These are phyloP conservation scores for Neurospora hispaniola DNA, from an alignment of 495 filamentous ascomycete species.

Conservation along the genomic window DNA sequence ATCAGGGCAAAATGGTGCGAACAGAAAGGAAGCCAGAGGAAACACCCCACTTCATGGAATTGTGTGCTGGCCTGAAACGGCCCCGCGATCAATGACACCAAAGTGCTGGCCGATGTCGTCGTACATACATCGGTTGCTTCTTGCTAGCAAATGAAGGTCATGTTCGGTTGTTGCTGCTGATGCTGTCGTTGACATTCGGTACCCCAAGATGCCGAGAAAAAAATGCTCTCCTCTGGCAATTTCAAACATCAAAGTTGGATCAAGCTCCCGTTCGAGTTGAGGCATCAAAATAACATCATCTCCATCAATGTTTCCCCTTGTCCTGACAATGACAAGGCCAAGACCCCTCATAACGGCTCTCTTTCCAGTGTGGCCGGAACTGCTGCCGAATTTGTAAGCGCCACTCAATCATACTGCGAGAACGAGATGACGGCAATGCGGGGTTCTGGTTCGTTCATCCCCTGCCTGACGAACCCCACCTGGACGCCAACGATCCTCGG, in stretches of 20 bases:
- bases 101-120: background rate
- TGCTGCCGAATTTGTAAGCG: background rate
- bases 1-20: background rate
- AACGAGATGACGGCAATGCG: constrained; percentile 14
- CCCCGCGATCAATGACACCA: background rate
- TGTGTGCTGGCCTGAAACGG: background rate
- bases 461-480: constrained; percentile 10
- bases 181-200: background rate
- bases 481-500: constrained; percentile 12
- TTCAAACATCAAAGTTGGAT: background rate
- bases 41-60: background rate
- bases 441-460: constrained; percentile 6
- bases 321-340: background rate
- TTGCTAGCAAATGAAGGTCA: background rate
- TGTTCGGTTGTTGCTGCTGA: background rate
- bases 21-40: background rate
- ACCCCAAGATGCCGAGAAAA: background rate
- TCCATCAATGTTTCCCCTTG: background rate
- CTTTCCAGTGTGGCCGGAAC: background rate
- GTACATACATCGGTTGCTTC: background rate
- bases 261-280: background rate
- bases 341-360: background rate
- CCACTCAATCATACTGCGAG: background rate
- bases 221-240: background rate
- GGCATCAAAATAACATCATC: background rate